These are phyloP conservation scores for Nemania sp. DNA, from an alignment of 2,329 filamentous ascomycete species.

Conservation along the genomic window DNA sequence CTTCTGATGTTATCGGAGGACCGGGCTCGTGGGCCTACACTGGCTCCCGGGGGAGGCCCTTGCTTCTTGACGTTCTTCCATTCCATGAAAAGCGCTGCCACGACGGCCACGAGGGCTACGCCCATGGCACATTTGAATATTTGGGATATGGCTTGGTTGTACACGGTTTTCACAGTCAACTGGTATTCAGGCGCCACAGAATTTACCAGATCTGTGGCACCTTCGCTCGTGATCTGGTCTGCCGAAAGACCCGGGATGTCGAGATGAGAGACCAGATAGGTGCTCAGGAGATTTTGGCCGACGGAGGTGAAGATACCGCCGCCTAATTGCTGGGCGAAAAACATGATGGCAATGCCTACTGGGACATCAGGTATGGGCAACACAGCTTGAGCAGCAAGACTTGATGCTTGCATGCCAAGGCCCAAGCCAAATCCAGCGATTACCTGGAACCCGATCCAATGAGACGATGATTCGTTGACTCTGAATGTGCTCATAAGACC, in stretches of 20 bases:
- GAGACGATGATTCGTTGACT: constrained; percentile 58
- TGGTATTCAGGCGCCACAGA: constrained; percentile 60
- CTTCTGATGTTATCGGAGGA: constrained; percentile 9
- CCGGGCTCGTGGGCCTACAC: constrained; percentile 7
- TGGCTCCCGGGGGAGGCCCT: constrained; percentile 35
- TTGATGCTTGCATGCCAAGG: constrained; percentile 68
- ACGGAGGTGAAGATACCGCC: constrained; percentile 61
- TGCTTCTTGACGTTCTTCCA: constrained; percentile 70
- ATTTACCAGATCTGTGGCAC: constrained; percentile 64
- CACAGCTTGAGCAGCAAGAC: constrained; percentile 64
- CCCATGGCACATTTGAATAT: constrained; percentile 69
- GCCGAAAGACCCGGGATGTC: constrained; percentile 53
- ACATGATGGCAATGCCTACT: constrained; percentile 58
- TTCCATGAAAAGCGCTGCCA: constrained; percentile 66
- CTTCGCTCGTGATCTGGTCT: constrained; percentile 51
- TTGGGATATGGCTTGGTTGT: constrained; percentile 66
- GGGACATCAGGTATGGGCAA: constrained; percentile 58
- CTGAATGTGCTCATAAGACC: constrained; percentile 70
- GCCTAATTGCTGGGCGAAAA: constrained; percentile 61
- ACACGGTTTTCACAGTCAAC: constrained; percentile 63
- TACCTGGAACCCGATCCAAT: constrained; percentile 72
- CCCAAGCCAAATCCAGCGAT: constrained; percentile 70
- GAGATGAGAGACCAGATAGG: constrained; percentile 50
- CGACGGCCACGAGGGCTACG: constrained; percentile 60
- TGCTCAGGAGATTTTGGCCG: constrained; percentile 57